Evolutionary conservation across 2,329 filamentous ascomycete genomes (phyloP).

Genomic region (Trichoderma gracile): DNA sequence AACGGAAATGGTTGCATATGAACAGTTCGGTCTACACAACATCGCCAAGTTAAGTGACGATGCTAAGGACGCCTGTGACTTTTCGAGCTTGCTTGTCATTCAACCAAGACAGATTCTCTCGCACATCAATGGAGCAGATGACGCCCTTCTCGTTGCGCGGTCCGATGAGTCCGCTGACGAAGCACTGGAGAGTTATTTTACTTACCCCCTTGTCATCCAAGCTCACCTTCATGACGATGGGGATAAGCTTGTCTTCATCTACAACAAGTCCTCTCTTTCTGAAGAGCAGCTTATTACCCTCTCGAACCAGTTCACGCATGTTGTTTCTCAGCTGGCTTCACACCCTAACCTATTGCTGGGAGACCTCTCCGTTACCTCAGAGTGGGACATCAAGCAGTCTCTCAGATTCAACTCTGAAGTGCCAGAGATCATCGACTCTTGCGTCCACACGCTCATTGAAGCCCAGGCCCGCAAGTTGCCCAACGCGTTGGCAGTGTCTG

Average conservation of each 20-base stretch:
- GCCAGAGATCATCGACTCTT: slow-evolving; percentile 33
- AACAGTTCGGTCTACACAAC: slow-evolving; percentile 30
- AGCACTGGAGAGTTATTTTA: slow-evolving; percentile 16
- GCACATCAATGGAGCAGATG: neutral
- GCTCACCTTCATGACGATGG: slow-evolving; percentile 6
- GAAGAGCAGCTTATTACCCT: slow-evolving; percentile 12
- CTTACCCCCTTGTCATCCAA: slow-evolving; percentile 19
- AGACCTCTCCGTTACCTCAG: neutral
- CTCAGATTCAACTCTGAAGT: neutral
- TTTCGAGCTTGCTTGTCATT: slow-evolving; percentile 16
- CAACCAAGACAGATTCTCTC: slow-evolving; percentile 18
- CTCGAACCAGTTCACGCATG: slow-evolving; percentile 9
- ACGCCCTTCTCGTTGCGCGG: neutral
- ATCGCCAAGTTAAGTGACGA: slow-evolving; percentile 15
- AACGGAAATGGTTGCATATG: slow-evolving; percentile 30
- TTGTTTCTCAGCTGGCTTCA: slow-evolving; percentile 1
- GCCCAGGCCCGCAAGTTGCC: neutral
- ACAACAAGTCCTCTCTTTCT: neutral
- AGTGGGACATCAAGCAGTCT: slow-evolving; percentile 9
- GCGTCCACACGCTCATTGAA: slow-evolving; percentile 25
- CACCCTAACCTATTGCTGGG: neutral
- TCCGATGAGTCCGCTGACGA: neutral
- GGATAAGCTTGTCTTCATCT: slow-evolving; percentile 13
- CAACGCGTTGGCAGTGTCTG: slow-evolving; percentile 3
- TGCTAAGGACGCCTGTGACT: slow-evolving; percentile 14